These are phyloP conservation scores for Leucaena leucocephala DNA, from an alignment of 306 rosid genomes.

Conservation along the genomic window DNA sequence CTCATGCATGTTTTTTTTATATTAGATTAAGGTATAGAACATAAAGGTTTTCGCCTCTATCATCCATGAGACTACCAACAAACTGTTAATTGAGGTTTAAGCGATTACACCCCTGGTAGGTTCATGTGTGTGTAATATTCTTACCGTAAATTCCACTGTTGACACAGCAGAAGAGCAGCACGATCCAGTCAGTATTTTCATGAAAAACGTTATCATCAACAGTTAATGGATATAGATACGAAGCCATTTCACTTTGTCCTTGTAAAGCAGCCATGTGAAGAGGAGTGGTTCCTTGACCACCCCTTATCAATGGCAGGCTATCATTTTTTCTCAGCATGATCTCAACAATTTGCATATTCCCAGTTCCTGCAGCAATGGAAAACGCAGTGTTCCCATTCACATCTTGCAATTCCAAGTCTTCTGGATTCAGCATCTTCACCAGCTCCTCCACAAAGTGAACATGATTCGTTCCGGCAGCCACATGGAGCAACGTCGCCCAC, in stretches of 20 bases:
- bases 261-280: slow-evolving; percentile 36
- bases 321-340: slow-evolving; percentile 8
- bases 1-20: no score
- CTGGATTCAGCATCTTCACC: neutral
- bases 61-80: no score
- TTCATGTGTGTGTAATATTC: neutral
- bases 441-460: slow-evolving; percentile 28
- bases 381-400: slow-evolving; percentile 35
- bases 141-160: slow-evolving; percentile 16
- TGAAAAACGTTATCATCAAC: neutral
- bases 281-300: slow-evolving; percentile 24
- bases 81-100: no score
- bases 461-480: slow-evolving; percentile 30
- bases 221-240: neutral
- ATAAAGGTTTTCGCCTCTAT: no score
- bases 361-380: slow-evolving; percentile 31
- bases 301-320: slow-evolving; percentile 2
- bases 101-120: no score
- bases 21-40: no score
- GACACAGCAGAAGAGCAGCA: slow-evolving; percentile 18
- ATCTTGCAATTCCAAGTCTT: slow-evolving; percentile 26
- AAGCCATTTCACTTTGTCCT: slow-evolving; percentile 32
- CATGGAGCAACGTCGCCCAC: slow-evolving; percentile 22
- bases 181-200: slow-evolving; percentile 1
- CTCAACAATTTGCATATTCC: neutral